Base-by-base conservation (phyloP, 805 yeast genomes). In the Sporopachydermia quercuum region DNA sequence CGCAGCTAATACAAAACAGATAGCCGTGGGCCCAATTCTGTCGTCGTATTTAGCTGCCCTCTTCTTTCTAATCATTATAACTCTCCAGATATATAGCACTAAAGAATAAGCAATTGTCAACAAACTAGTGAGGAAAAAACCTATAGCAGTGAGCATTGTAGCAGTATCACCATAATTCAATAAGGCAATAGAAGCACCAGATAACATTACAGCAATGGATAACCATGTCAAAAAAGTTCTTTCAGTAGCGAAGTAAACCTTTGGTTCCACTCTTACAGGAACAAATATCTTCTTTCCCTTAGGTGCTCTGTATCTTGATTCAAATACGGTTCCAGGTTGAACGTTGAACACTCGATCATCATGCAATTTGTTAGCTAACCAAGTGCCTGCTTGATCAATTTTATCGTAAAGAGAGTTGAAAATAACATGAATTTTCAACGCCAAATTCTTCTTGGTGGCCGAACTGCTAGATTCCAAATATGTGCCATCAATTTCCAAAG, bases 201-300 rank as follows among this genome's bases (percentile, higher is more conserved):
- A 86, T 42, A 91, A 66, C 35, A 89, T 66, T 66, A 91, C 74
- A 5, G 91, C 83, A 49, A 91, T 84, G 34, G 94, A 87, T 41
- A 89, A 63, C 98, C 98, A 91, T 34, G 93, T 74, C 45, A 91
- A 66, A 54, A 78, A 89, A 0, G 98, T 91, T 62, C 98, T 76
- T 60, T 91, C 98, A 16, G 94, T 85, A 4, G 98, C 98, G 60
- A 91, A 91, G 57, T 91, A 91, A n/a, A 91, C 98, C 63, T 91
- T 91, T 43, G 98, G 98, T 61, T 91, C 98, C 30, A 91, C 87
- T 52, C 98, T 74, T 33, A 91, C 93, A 2, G 97, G 98, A 5
- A 91, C 91, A 52, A 86, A 75, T 43, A 91, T 83, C 36, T 71
- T 69, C 59, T 86, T 87, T 2, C 97, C 98, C 35, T 81, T 76